Evolutionary conservation across 2,329 filamentous ascomycete genomes (phyloP).

Genomic region (Arthroderma sp.): DNA sequence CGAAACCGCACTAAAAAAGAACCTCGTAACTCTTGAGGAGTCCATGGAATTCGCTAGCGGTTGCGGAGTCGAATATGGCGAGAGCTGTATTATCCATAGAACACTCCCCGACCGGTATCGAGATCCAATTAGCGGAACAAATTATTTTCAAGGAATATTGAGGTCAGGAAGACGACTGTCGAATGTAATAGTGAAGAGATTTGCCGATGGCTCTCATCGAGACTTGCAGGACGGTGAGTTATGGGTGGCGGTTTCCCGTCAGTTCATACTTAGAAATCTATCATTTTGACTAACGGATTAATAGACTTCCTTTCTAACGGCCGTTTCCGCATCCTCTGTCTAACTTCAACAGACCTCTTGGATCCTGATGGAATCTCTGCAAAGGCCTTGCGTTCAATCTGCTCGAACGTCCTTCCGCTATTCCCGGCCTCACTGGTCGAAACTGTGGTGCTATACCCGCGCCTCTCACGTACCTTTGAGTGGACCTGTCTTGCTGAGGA

Average conservation of each 20-base stretch:
- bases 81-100: slow-evolving; percentile 22
- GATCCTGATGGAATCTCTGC: slow-evolving; percentile 20
- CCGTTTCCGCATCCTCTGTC: slow-evolving; percentile 27
- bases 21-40: slow-evolving; percentile 26
- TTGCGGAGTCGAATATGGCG: slow-evolving; percentile 29
- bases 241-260: background rate
- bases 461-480: slow-evolving; percentile 18
- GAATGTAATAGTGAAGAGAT: slow-evolving; percentile 24
- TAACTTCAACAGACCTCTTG: slow-evolving; percentile 27
- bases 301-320: slow-evolving; percentile 28
- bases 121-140: slow-evolving; percentile 22
- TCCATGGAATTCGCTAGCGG: slow-evolving; percentile 31
- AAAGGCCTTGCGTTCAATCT: background rate
- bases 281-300: background rate
- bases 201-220: slow-evolving; percentile 27
- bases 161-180: slow-evolving; percentile 27
- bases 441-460: background rate
- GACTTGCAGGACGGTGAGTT: slow-evolving; percentile 26
- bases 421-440: background rate
- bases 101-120: background rate
- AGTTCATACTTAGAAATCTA: background rate
- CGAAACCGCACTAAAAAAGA: slow-evolving; percentile 25
- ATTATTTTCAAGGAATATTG: slow-evolving; percentile 27
- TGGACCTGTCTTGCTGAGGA: slow-evolving; percentile 25
- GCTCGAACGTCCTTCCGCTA: background rate